Base-by-base conservation (phyloP, 257 asterid genomes). In the Penstemon davidsonii region DNA sequence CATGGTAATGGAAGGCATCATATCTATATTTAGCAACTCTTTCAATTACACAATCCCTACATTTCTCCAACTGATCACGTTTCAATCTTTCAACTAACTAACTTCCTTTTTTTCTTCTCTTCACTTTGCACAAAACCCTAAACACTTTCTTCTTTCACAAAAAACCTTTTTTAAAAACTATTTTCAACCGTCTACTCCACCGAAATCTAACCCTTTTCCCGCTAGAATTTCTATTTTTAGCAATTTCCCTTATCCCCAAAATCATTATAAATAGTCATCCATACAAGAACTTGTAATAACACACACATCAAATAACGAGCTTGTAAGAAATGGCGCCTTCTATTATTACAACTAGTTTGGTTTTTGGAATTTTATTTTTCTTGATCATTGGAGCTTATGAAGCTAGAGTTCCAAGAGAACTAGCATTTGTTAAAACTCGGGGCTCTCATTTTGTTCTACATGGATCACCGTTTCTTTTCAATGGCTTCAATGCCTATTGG, bases 401-500 rank as follows among this genome's bases (percentile, higher is more conserved):
- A 46, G 83, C 67, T 18, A 42, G 69, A 4, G 69, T 49, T 72
- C 78, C 80, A 3, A 55, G 66, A 19, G 36, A 67, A 0, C 37
- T 6, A 7, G 87, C 67, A 1, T 89, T 85, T 60, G 86, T 89
- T 6, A 55, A 33, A 60, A 81, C 83, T 8, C 57, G 55, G 6
- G 86, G 73, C 8, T 61, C 91, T 5, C 88, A 73, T 42, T 90
- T 90, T 71, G 65, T 77, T 19, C 60, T 89, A 10, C 70, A 84
- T 5, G 88, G 88, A 5, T 80, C 91, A 0, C 87, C 93, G 5
- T 87, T 85, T 45, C 85, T 87, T 12, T 87, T 87, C 67, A 89
- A 87, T 65, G 93, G 96, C 5, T 89, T 89, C 82, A 89, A 89
- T 46, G 10, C 96, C 8, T 90, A 90, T 33, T 90, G 96, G 96